Conservation (phyloP, 345 rosid species). For the Hypericum perforatum region DNA sequence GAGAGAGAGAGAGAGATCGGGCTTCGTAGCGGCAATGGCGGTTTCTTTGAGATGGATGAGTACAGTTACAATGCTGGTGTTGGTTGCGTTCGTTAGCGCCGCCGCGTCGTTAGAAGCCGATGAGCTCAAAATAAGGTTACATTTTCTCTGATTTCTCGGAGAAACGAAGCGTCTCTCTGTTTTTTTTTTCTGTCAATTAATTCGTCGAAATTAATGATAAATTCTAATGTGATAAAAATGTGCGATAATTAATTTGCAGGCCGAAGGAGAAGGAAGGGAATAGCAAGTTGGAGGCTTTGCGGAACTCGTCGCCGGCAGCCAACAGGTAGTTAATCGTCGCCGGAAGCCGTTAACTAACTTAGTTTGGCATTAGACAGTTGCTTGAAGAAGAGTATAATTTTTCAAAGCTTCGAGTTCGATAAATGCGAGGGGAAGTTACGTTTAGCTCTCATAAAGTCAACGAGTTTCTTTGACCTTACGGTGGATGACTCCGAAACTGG, state of each 20-base stretch:
- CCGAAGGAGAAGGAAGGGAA: conserved; percentile 11
- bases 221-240: no score
- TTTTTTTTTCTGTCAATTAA: neutral
- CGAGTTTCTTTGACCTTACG: neutral
- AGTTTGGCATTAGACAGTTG: no score
- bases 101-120: conserved; percentile 21
- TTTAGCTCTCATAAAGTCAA: no score
- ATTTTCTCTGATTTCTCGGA: conserved; percentile 1
- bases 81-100: conserved; percentile 25
- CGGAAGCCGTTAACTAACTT: no score
- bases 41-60: conserved; percentile 26
- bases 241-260: conserved; percentile 14
- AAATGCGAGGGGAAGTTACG: neutral
- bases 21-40: conserved; percentile 33
- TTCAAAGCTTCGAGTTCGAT: neutral
- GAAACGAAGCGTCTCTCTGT: neutral
- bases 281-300: conserved; percentile 23
- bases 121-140: conserved; percentile 26
- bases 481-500: no score
- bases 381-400: no score
- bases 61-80: conserved; percentile 29
- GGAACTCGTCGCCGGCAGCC: conserved; percentile 39
- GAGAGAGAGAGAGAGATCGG: conserved; percentile 10
- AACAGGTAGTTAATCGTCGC: conserved; percentile 29
- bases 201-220: no score